phyloP scores from a whole-genome alignment of 495 filamentous ascomycete species.

The Cercophora newfieldiana region DNA sequence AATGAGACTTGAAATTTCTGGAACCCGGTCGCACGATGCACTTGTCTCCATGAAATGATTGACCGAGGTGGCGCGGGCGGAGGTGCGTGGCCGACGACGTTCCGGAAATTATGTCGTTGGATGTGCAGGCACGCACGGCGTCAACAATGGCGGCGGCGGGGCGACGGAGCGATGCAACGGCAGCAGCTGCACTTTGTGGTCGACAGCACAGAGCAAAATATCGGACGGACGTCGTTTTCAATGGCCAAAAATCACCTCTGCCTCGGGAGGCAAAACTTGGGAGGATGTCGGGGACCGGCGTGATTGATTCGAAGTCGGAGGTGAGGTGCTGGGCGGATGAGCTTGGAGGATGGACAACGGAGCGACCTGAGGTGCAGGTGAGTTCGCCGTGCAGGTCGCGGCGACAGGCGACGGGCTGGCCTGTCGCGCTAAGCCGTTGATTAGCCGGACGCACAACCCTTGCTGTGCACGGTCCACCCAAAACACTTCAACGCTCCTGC shows the following conservation, averaged over 20 bases:
- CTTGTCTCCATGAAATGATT: background rate
- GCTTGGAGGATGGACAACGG: constrained; percentile 10
- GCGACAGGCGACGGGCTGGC: constrained; percentile 10
- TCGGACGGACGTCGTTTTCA: background rate
- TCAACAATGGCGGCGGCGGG: constrained; percentile 5
- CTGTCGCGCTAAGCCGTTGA: constrained; percentile 34
- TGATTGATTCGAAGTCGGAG: background rate
- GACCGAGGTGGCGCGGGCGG: background rate
- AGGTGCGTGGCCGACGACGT: background rate
- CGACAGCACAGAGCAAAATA: background rate
- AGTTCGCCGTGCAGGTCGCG: constrained; percentile 16
- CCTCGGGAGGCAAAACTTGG: background rate
- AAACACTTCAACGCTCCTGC: constrained; percentile 12
- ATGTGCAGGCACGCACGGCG: background rate
- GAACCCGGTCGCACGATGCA: background rate
- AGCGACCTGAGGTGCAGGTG: constrained; percentile 17
- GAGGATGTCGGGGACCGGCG: constrained; percentile 1
- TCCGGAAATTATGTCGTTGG: background rate
- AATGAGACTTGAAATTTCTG: background rate
- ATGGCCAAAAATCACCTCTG: background rate
- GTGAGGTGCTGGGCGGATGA: constrained; percentile 1
- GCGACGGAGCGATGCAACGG: background rate
- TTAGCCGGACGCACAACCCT: constrained; percentile 27
- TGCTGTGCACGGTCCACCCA: constrained; percentile 27
- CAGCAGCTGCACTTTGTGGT: background rate